Conservation (phyloP, 208 protist species). For the Crithidia sp. region DNA sequence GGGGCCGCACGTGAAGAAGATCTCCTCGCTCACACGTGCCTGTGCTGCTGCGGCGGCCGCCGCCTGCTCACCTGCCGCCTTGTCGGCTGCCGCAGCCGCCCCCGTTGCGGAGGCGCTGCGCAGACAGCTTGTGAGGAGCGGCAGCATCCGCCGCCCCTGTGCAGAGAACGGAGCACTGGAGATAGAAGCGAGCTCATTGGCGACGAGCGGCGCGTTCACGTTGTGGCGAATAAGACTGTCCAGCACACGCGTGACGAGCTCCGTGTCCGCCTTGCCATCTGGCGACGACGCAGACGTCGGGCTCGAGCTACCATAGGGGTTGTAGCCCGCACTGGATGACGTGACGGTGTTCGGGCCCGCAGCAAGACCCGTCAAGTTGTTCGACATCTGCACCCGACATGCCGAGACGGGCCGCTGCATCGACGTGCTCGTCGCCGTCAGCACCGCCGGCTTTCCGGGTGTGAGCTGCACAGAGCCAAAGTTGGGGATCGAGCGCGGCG, state of each 20-base stretch:
- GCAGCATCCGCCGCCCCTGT: conserved; percentile 53
- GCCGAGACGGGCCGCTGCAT: conserved; percentile 45
- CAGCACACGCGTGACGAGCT: conserved; percentile 62
- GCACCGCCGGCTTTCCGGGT: conserved; percentile 30
- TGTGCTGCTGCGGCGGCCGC: neutral
- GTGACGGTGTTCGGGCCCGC: neutral
- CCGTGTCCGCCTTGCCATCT: conserved; percentile 41
- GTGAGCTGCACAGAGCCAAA: conserved; percentile 47
- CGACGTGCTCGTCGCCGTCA: conserved; percentile 50
- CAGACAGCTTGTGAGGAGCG: conserved; percentile 61
- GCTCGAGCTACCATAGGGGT: conserved; percentile 6
- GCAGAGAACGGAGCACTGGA: conserved; percentile 33
- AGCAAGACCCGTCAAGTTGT: neutral
- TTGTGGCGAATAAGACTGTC: conserved; percentile 70
- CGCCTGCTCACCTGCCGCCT: conserved; percentile 3
- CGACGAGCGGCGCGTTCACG: conserved; percentile 40
- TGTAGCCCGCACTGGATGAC: conserved; percentile 2
- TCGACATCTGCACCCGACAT: conserved; percentile 46
- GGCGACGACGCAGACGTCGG: neutral
- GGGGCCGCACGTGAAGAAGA: conserved; percentile 69
- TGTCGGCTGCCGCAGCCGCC: conserved; percentile 25
- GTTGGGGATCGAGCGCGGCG: conserved; percentile 47
- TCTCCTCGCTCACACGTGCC: conserved; percentile 26
- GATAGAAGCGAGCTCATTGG: conserved; percentile 47
- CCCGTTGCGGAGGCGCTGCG: conserved; percentile 28